phyloP scores from a whole-genome alignment of 768 basidiomycete species.

The Gautieria morchelliformis region DNA sequence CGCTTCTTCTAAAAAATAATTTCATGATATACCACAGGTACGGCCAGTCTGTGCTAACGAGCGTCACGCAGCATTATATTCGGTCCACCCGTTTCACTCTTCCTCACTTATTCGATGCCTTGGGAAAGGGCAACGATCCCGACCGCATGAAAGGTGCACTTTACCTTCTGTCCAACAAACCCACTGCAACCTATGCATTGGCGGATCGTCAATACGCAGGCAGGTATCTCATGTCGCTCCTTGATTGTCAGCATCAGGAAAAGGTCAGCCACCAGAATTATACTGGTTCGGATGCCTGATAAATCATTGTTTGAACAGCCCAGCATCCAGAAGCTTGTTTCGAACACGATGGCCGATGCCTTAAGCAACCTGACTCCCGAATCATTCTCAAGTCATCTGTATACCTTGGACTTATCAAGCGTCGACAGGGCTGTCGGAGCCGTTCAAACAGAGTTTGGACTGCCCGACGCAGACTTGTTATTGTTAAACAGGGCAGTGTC shows the following conservation, averaged over 20 bases:
- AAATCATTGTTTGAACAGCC: constrained; percentile 33
- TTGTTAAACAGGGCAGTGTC: constrained; percentile 35
- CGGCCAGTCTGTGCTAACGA: constrained; percentile 56
- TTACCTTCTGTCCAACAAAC: constrained; percentile 62
- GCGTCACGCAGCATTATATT: constrained; percentile 52
- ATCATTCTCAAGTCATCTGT: constrained; percentile 52
- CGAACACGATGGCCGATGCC: constrained; percentile 53
- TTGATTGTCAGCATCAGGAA: constrained; percentile 78
- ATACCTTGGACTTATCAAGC: constrained; percentile 37
- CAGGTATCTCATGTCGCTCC: constrained; percentile 49
- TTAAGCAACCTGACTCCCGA: constrained; percentile 54
- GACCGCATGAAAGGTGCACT: constrained; percentile 23
- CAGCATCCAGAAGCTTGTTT: constrained; percentile 66
- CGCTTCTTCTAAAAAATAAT: background rate
- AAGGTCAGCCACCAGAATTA: constrained; percentile 40
- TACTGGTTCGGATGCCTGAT: background rate
- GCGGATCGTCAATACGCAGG: constrained; percentile 44
- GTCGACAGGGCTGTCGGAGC: constrained; percentile 39
- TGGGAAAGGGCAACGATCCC: constrained; percentile 17
- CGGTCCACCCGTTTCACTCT: constrained; percentile 61
- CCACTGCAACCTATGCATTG: constrained; percentile 3
- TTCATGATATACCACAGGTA: constrained; percentile 34
- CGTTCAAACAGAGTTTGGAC: constrained; percentile 42
- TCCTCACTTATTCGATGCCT: constrained; percentile 10
- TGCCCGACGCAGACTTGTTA: constrained; percentile 29